Conservation (phyloP, 2,329 filamentous ascomycete species). For the Aspergillus sojae region DNA sequence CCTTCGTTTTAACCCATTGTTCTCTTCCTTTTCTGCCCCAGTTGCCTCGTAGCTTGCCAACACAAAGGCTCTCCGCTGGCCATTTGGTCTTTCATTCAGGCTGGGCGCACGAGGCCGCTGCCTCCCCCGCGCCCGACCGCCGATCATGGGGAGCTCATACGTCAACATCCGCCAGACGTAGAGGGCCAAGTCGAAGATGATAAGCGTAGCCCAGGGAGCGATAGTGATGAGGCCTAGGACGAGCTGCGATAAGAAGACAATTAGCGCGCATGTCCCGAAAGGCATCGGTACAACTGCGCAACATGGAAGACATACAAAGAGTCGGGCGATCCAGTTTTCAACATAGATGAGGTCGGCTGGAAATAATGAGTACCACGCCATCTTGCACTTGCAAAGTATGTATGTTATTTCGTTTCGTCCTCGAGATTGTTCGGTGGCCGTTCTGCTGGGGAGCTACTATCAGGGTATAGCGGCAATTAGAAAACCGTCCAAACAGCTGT, state of each 20-base stretch:
- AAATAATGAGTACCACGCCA: constrained; percentile 68
- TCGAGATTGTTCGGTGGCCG: background rate
- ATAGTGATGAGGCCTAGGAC: constrained; percentile 63
- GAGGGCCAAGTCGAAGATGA: constrained; percentile 65
- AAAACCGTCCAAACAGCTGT: background rate
- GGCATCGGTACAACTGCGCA: background rate
- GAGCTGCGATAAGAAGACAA: constrained; percentile 47
- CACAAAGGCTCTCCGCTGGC: constrained; percentile 38
- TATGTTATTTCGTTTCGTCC: background rate
- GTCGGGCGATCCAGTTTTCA: constrained; percentile 64
- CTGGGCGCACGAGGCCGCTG: constrained; percentile 64
- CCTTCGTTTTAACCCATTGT: constrained; percentile 13
- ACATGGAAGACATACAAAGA: constrained; percentile 58
- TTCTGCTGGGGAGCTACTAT: background rate
- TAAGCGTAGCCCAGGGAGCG: constrained; percentile 63
- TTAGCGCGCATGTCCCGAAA: background rate
- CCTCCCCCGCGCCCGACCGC: constrained; percentile 63
- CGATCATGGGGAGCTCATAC: constrained; percentile 62
- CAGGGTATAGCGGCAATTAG: background rate
- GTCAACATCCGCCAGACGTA: constrained; percentile 62
- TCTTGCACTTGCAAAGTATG: constrained; percentile 35
- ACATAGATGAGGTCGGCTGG: constrained; percentile 59
- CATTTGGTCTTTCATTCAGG: constrained; percentile 59
- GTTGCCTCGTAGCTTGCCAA: constrained; percentile 27
- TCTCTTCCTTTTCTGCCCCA: constrained; percentile 7